Percentiles rank a stretch among this genome's conserved stretches.
Conservation (phyloP, 495 filamentous ascomycete genomes). For the Talaromyces borbonicus region DNA sequence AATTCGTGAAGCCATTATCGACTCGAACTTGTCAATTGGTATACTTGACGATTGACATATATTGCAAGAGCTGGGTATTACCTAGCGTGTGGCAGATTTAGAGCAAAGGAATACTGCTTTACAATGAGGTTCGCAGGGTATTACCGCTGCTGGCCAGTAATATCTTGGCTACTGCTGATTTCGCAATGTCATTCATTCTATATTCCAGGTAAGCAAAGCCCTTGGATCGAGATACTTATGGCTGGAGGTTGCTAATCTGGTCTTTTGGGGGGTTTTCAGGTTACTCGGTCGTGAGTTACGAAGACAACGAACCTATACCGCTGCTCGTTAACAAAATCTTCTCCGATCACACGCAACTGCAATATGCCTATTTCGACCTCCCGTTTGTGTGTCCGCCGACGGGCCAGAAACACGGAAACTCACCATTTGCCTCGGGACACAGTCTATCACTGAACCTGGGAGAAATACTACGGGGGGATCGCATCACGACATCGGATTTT, state of each 20-base stretch:
- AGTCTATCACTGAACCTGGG: slow-evolving; percentile 85
- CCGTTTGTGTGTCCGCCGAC: slow-evolving; percentile 85
- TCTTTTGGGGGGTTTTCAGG: slow-evolving; percentile 29
- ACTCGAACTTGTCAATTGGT: too few species aligned
- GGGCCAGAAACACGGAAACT: slow-evolving; percentile 55
- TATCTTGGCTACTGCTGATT: slow-evolving; percentile 29
- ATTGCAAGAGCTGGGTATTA: too few species aligned
- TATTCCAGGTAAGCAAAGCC: slow-evolving; percentile 55
- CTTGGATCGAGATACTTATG: not conserved
- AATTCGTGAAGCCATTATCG: too few species aligned
- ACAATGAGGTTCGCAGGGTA: not conserved
- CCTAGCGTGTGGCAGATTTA: not conserved
- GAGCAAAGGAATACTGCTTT: not conserved
- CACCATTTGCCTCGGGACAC: slow-evolving; percentile 67
- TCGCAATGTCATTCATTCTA: slow-evolving; percentile 56
- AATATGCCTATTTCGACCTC: slow-evolving; percentile 89
- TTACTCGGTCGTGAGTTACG: slow-evolving; percentile 72
- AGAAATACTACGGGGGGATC: slow-evolving; percentile 83
- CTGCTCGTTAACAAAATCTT: slow-evolving; percentile 94
- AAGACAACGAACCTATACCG: slow-evolving; percentile 69
- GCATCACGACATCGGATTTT: slow-evolving; percentile 84
- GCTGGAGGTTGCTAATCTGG: not conserved
- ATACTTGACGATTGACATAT: too few species aligned
- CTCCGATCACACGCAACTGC: slow-evolving; percentile 82
- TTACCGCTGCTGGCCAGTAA: slow-evolving; percentile 21